phyloP scores from a whole-genome alignment of 352 stramenopile genomes.

The Pythium angustatum region DNA sequence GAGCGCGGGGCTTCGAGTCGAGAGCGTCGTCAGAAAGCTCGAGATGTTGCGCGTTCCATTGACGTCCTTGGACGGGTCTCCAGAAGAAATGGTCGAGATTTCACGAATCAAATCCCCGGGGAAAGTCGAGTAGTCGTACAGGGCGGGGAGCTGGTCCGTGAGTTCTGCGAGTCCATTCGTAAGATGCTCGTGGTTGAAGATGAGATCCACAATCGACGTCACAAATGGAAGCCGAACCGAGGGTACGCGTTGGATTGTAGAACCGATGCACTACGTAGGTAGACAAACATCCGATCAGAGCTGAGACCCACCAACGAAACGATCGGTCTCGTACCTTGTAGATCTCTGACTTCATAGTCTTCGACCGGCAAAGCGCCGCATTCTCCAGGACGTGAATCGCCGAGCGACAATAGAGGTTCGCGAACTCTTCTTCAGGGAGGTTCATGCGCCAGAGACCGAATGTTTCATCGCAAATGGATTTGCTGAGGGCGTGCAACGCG shows the following conservation, averaged over 20 bases:
- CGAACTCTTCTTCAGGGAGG: conserved; percentile 79
- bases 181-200: conserved; percentile 73
- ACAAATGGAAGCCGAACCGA: conserved; percentile 72
- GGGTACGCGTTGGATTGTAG: conserved; percentile 58
- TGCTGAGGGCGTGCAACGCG: conserved; percentile 54
- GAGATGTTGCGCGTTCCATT: conserved; percentile 75
- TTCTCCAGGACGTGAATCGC: conserved; percentile 72
- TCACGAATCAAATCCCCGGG: conserved; percentile 74
- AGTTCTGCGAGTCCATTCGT: conserved; percentile 60
- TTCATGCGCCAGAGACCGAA: conserved; percentile 83
- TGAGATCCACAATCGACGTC: conserved; percentile 68
- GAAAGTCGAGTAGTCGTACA: conserved; percentile 65
- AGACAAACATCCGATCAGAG: background rate
- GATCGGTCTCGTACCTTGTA: conserved; percentile 46
- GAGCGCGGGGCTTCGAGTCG: conserved; percentile 59
- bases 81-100: conserved; percentile 71
- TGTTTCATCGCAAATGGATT: conserved; percentile 60
- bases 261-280: conserved; percentile 50
- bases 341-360: conserved; percentile 61
- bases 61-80: conserved; percentile 69
- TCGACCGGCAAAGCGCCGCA: conserved; percentile 56
- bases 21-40: conserved; percentile 66
- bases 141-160: conserved; percentile 58
- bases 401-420: conserved; percentile 69
- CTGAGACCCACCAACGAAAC: background rate